Base-by-base conservation (phyloP, 192 early-diverging fungal species). In the Entomortierella beljakovae region DNA sequence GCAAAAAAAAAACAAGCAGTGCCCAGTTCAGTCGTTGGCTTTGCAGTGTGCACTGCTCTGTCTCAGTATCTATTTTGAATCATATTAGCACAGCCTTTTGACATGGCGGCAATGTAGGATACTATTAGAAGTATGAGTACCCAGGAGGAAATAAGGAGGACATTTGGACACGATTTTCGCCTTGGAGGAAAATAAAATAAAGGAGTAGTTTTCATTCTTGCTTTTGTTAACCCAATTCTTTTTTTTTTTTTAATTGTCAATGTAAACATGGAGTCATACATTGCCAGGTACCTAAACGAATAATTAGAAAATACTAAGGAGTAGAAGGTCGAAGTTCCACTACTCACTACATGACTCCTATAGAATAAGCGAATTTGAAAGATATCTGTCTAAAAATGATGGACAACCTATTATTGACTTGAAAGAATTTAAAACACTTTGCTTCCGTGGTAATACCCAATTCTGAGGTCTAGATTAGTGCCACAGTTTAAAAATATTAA, bases 281-380 rank as follows among this genome's bases (percentile, higher is more conserved):
- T 79, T 37, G 75, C 75, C 16, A 64, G 75, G 75, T 79, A 60
- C 28, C 15, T 15, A 13, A 57, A 1, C 38, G 15, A 43, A 10
- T 1, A 28, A 20, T 25, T 31, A 15, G 56, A 11, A 43, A 20
- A 57, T 13, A 13, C 48, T 32, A 10, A 16, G 2, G 23, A 32
- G 7, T 8, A 33, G 6, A 29, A 22, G n/a, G 40, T 11, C 40
- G n/a, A 46, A 46, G 43, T 16, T 4, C 15, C 15, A 15, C 8
- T 9, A 46, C 31, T 56, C 31, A 48, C 28, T 35, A 38, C 34
- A 23, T 23, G 23, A 34, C 5, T 34, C 48, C 2, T 11, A 18
- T 79, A 79, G 75, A 46, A 79, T 79, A 28, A 29, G 29, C 10
- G 55, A 55, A 40, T 79, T 79, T 34, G 75, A 79, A 34, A 54